Evolutionary conservation across 371 early-diverging fungal species (phyloP), one percentile per base, ranked within the genome.

Genomic region (Mortierella sp.): DNA sequence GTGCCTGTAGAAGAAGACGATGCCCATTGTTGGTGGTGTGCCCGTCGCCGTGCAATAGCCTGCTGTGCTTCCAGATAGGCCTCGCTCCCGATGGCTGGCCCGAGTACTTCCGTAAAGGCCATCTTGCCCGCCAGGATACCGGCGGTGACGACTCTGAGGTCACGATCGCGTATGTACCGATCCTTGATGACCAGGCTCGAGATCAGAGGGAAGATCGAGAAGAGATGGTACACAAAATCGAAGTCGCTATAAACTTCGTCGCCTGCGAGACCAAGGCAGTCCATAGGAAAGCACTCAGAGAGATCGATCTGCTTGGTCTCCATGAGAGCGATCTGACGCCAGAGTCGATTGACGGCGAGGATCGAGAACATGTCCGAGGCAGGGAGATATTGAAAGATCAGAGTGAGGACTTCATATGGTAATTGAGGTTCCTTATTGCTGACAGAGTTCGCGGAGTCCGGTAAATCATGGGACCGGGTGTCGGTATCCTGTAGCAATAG

Each of bases 91-190:
- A 73, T 47, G 2, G 55, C 44, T 2, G 76, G 71, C 1, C 70
- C 77, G 26, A 39, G 39, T 24, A 70, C 64, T 1, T 68, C 43
- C 24, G 74, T 82, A 24, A 82, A 82, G 10, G 78, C 82, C 82
- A 82, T 82, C 39, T 82, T 82, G 29, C 82, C 82, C 0, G 82
- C 82, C 26, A 82, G 44, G 22, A 82, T 82, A 11, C 82, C 82
- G 13, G 82, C 82, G 0, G 82, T 82, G 31, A 82, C 82, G 19
- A 82, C 82, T 26, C 82, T 43, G 40, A 82, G 63, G 61, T 82
- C 82, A 0, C 78, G 77, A 31, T 82, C 82, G 1, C 82, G 66
- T 70, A 82, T 73, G 71, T 74, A 82, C 11, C 82, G 77, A 26
- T 82, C 82, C 75, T 77, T 82, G 70, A 82, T 71, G 39, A 82